These are phyloP conservation scores for Thraustochytrium striatum DNA, from an alignment of 352 stramenopile genomes.

Conservation along the genomic window DNA sequence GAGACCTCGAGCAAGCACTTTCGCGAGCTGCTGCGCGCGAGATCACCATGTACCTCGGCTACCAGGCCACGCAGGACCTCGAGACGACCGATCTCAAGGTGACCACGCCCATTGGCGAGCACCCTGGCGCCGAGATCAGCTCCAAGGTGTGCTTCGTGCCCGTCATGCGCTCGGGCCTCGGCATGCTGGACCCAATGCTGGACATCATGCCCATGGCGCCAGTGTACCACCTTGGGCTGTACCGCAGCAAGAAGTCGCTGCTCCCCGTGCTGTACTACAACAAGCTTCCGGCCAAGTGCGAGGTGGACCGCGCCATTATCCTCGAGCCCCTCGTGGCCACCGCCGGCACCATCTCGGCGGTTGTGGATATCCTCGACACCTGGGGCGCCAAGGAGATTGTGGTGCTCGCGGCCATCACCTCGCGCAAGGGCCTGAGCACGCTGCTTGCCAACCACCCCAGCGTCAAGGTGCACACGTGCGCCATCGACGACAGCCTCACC, in stretches of 20 bases:
- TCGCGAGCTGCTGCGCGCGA: too few relatives aligned
- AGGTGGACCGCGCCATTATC: constrained; percentile 79
- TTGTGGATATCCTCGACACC: constrained; percentile 90
- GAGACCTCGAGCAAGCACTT: constrained; percentile 85
- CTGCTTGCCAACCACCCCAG: constrained; percentile 65
- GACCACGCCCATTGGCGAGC: constrained; percentile 53
- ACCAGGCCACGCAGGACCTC: constrained; percentile 62
- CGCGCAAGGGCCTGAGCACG: constrained; percentile 70
- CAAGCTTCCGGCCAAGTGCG: constrained; percentile 88
- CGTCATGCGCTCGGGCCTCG: constrained; percentile 86
- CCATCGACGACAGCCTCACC: constrained; percentile 65
- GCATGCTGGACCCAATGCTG: constrained; percentile 90
- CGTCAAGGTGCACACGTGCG: constrained; percentile 68
- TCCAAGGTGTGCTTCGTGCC: constrained; percentile 89
- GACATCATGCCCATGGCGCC: constrained; percentile 89
- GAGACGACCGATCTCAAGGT: constrained; percentile 51
- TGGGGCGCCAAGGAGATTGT: constrained; percentile 88
- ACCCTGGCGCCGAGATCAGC: constrained; percentile 72
- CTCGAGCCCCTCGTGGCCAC: constrained; percentile 94
- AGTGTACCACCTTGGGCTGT: constrained; percentile 95
- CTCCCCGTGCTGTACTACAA: constrained; percentile 98
- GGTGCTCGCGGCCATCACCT: constrained; percentile 86
- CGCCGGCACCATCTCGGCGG: constrained; percentile 86
- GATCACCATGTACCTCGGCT: constrained; percentile 96
- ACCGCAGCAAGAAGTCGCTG: constrained; percentile 79